Percentiles rank a stretch among this genome's conserved stretches.
Conservation (phyloP, 2,329 filamentous ascomycete species). For the Microcera coccophila region DNA sequence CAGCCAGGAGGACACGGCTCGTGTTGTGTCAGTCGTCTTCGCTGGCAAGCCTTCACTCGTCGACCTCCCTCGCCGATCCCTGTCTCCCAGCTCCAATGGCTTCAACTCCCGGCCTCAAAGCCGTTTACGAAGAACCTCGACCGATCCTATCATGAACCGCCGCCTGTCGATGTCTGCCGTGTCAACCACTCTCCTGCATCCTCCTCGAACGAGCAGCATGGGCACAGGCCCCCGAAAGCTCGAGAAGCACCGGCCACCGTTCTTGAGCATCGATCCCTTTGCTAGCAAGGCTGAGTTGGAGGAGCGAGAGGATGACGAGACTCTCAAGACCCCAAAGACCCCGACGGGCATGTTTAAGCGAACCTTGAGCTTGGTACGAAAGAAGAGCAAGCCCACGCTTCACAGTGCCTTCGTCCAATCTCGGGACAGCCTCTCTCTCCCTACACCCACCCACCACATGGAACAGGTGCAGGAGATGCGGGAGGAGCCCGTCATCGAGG, state of each 20-base stretch:
- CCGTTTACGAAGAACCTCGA: conserved; percentile 29
- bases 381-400: conserved; percentile 51
- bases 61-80: conserved; percentile 46
- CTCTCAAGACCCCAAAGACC: conserved; percentile 30
- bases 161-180: conserved; percentile 26
- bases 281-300: conserved; percentile 35
- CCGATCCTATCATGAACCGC: conserved; percentile 29
- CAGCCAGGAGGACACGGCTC: conserved; percentile 54
- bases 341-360: conserved; percentile 49
- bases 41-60: conserved; percentile 58
- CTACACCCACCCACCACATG: conserved; percentile 27
- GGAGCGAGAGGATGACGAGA: conserved; percentile 27
- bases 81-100: conserved; percentile 36
- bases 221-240: conserved; percentile 30
- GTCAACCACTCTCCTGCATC: conserved; percentile 27
- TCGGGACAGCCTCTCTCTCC: conserved; percentile 31
- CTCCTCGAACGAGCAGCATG: conserved; percentile 44
- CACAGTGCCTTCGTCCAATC: conserved; percentile 31
- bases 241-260: conserved; percentile 40
- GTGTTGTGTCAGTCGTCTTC: conserved; percentile 56
- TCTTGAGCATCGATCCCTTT: conserved; percentile 54
- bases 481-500: conserved; percentile 17
- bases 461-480: conserved; percentile 35
- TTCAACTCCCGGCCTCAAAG: conserved; percentile 13
- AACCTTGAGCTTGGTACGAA: conserved; percentile 52